A percentile compares a stretch with the other conserved stretches of the same genome.
These are phyloP conservation scores for Chamaecrista fasciculata DNA, from an alignment of 306 rosid genomes.

Conservation along the genomic window DNA sequence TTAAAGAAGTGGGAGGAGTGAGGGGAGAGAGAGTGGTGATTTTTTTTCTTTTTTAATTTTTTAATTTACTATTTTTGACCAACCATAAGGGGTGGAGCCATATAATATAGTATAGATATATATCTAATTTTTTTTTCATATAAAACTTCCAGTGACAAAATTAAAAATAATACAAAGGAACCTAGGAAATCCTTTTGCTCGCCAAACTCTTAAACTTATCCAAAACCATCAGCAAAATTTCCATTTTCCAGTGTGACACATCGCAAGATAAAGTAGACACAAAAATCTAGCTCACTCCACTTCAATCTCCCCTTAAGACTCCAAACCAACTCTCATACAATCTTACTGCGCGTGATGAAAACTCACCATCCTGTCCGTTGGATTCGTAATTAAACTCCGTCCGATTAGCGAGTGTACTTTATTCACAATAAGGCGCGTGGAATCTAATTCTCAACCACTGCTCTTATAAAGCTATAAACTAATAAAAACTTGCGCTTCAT, in stretches of 20 bases:
- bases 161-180: no score
- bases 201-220: no score
- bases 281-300: constrained; percentile 12
- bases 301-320: not conserved
- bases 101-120: no score
- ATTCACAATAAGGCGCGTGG: not conserved
- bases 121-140: no score
- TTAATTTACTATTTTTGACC: no score
- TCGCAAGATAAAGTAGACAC: not conserved
- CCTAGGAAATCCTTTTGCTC: no score
- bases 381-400: not conserved
- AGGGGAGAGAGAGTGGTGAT: no score
- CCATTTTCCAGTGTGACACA: not conserved
- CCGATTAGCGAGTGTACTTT: not conserved
- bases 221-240: not conserved
- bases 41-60: no score
- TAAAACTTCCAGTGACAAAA: no score
- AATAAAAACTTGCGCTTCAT: not conserved
- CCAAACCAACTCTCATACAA: not conserved
- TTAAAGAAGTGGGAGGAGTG: no score
- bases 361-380: not conserved
- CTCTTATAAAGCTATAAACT: not conserved
- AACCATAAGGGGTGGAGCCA: no score
- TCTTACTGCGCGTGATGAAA: not conserved
- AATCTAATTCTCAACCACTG: not conserved